These are phyloP conservation scores for Podochytrium sp. DNA, from an alignment of 192 early-diverging fungal genomes.

Conservation along the genomic window DNA sequence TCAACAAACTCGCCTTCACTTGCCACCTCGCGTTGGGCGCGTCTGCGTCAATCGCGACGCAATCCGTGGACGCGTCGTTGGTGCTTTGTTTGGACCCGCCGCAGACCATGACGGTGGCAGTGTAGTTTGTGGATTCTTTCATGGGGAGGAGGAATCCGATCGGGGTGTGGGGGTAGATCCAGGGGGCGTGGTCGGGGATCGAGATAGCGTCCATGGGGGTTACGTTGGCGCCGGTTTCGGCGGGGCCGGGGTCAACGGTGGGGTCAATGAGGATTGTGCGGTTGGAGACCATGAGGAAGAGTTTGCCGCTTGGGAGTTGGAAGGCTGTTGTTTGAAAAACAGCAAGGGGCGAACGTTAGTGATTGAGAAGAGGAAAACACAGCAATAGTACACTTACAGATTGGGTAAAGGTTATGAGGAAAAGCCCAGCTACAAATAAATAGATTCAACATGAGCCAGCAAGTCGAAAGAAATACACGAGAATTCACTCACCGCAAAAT, in stretches of 20 bases:
- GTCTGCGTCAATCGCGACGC: conserved; percentile 38
- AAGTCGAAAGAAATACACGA: not conserved
- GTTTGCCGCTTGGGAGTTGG: conserved; percentile 38
- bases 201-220: conserved; percentile 19
- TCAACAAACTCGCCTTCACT: not conserved
- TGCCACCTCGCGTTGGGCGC: conserved; percentile 25
- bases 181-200: conserved; percentile 17
- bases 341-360: no score
- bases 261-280: conserved; percentile 32
- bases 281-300: conserved; percentile 46
- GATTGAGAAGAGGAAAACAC: no score
- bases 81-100: conserved; percentile 36
- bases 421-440: conserved; percentile 13
- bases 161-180: conserved; percentile 43
- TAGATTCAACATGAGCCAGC: not conserved
- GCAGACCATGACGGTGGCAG: conserved; percentile 42
- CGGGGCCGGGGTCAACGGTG: not conserved
- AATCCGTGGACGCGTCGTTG: conserved; percentile 17
- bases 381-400: not conserved
- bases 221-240: conserved; percentile 24
- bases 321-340: conserved; percentile 32
- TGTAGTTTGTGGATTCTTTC: conserved; percentile 38
- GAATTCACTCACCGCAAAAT: not conserved
- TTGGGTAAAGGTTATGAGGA: conserved; percentile 25
- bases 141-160: conserved; percentile 42